These are phyloP conservation scores for Ganoderma leucocontextum DNA, from an alignment of 1,284 basidiomycete genomes.

Conservation along the genomic window DNA sequence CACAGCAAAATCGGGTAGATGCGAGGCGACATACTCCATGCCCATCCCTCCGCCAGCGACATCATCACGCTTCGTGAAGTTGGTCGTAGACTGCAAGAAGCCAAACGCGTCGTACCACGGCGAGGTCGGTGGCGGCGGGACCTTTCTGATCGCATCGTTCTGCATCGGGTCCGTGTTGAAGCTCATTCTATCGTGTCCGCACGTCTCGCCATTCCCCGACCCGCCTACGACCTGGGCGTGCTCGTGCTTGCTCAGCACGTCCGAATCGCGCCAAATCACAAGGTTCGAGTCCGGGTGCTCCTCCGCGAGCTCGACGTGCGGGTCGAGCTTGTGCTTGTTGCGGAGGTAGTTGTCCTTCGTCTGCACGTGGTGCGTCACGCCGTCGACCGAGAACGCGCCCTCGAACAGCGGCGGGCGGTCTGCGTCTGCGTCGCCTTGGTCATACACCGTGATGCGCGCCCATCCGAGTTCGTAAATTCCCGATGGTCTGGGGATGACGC, in stretches of 20 bases:
- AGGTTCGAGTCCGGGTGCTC: slow-evolving; percentile 58
- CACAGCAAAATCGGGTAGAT: background rate
- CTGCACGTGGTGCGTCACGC: slow-evolving; percentile 78
- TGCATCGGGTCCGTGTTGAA: slow-evolving; percentile 69
- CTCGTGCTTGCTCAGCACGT: slow-evolving; percentile 63
- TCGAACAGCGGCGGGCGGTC: slow-evolving; percentile 70
- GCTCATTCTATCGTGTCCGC: slow-evolving; percentile 73
- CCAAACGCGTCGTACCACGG: slow-evolving; percentile 54
- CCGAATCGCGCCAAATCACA: slow-evolving; percentile 78
- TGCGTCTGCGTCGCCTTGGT: slow-evolving; percentile 61
- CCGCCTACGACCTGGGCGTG: slow-evolving; percentile 41
- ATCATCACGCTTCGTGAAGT: slow-evolving; percentile 59
- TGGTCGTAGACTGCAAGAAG: slow-evolving; percentile 43
- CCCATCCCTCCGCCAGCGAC: slow-evolving; percentile 58
- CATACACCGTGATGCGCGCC: slow-evolving; percentile 76
- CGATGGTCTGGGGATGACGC: slow-evolving; percentile 53
- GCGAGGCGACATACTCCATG: slow-evolving; percentile 55
- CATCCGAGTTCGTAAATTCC: slow-evolving; percentile 62
- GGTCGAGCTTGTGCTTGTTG: slow-evolving; percentile 65
- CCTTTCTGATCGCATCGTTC: slow-evolving; percentile 61
- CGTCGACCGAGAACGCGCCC: slow-evolving; percentile 77
- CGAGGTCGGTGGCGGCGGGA: slow-evolving; percentile 39
- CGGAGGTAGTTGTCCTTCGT: slow-evolving; percentile 77
- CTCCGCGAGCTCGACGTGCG: slow-evolving; percentile 50
- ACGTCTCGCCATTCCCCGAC: slow-evolving; percentile 47